A percentile compares a stretch with the other conserved stretches of the same genome.
Conservation (phyloP, 768 basidiomycete genomes). For the Macrolepiota fuliginosa region DNA sequence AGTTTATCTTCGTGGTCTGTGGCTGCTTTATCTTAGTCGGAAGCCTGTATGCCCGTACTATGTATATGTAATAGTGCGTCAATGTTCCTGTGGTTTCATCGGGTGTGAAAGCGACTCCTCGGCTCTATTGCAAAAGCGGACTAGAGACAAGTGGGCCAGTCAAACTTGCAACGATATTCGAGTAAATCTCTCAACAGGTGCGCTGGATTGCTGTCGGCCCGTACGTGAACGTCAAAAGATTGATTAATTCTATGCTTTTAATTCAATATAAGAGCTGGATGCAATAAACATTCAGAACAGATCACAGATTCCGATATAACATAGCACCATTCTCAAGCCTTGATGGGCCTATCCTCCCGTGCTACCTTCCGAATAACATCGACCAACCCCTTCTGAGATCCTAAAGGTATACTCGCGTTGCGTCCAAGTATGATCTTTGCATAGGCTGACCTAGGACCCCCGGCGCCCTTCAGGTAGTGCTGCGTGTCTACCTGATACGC, state of each 20-base stretch:
- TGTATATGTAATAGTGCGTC: background rate
- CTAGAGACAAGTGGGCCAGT: too few relatives aligned
- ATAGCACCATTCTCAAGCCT: background rate
- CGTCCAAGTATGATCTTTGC: conserved; percentile 8
- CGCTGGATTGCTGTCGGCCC: too few relatives aligned
- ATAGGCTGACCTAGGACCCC: background rate
- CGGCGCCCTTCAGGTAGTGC: conserved; percentile 6
- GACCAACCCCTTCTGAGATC: background rate
- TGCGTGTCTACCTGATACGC: conserved; percentile 2
- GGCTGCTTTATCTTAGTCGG: background rate
- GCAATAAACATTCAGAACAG: background rate
- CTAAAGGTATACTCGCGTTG: background rate
- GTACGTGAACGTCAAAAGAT: too few relatives aligned
- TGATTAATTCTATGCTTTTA: background rate
- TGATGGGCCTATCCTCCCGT: background rate
- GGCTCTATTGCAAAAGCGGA: too few relatives aligned
- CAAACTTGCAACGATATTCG: too few relatives aligned
- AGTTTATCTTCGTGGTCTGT: background rate
- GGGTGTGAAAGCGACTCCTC: background rate
- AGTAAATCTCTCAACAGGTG: too few relatives aligned
- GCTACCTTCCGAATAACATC: background rate
- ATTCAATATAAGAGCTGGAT: background rate
- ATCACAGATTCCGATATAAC: too few relatives aligned
- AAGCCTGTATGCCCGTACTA: background rate
- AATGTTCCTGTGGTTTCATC: background rate